phyloP scores from a whole-genome alignment of 441 rosid species.

The Euphorbia neoarborescens region DNA sequence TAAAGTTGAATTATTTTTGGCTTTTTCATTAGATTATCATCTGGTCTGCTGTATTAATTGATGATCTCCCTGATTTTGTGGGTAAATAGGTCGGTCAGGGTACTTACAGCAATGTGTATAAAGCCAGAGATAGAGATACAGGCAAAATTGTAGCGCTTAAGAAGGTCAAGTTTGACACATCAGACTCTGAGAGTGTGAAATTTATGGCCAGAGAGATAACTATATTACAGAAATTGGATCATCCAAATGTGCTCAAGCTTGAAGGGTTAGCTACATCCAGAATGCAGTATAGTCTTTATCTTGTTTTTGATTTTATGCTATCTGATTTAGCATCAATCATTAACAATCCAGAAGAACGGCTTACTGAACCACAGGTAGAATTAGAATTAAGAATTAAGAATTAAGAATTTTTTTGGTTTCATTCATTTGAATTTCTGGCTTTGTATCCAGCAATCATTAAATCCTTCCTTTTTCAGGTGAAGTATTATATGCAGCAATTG shows the following conservation, averaged over 20 bases:
- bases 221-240: slow-evolving; percentile 63
- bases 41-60: neutral
- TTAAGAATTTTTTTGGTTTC: neutral
- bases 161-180: slow-evolving; percentile 58
- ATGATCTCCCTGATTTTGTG: slow-evolving; percentile 15
- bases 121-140: slow-evolving; percentile 56
- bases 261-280: slow-evolving; percentile 61
- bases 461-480: slow-evolving; percentile 31
- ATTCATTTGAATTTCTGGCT: neutral
- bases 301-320: slow-evolving; percentile 71
- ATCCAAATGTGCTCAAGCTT: slow-evolving; percentile 67
- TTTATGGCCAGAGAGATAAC: slow-evolving; percentile 71
- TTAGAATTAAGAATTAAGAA: no score
- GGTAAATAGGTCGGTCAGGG: slow-evolving; percentile 57
- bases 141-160: slow-evolving; percentile 68
- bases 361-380: slow-evolving; percentile 26
- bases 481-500: slow-evolving; percentile 51
- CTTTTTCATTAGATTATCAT: no score
- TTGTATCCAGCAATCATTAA: neutral
- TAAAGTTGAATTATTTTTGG: neutral
- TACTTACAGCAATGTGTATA: slow-evolving; percentile 71
- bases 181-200: slow-evolving; percentile 62
- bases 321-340: slow-evolving; percentile 46
- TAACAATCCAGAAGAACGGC: slow-evolving; percentile 30
- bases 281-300: slow-evolving; percentile 57